Conservation (phyloP, 2,329 filamentous ascomycete genomes). For the Curvularia spicifera region DNA sequence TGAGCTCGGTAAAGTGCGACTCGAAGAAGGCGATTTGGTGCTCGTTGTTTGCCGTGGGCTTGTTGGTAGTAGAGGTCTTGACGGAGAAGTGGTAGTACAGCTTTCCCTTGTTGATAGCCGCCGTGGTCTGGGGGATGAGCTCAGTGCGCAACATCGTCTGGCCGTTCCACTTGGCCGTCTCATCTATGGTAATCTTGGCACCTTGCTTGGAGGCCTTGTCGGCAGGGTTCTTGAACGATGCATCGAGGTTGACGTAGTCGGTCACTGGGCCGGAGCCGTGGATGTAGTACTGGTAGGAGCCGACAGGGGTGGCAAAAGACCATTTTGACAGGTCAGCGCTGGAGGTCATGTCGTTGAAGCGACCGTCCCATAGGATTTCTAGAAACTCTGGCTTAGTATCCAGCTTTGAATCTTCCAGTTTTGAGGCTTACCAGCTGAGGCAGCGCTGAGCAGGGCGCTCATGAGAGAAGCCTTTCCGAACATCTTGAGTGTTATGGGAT, state of each 20-base stretch:
- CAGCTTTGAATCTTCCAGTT: not conserved
- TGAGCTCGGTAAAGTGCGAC: slow-evolving; percentile 76
- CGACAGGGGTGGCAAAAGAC: slow-evolving; percentile 71
- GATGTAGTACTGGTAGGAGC: slow-evolving; percentile 78
- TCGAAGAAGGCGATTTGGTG: slow-evolving; percentile 72
- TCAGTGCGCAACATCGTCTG: slow-evolving; percentile 74
- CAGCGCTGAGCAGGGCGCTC: slow-evolving; percentile 43
- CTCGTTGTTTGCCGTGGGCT: slow-evolving; percentile 67
- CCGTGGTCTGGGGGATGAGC: slow-evolving; percentile 72
- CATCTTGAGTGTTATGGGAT: slow-evolving; percentile 32
- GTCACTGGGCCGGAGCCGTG: slow-evolving; percentile 66
- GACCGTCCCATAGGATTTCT: slow-evolving; percentile 66
- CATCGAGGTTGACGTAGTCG: slow-evolving; percentile 67
- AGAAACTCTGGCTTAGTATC: slow-evolving; percentile 42
- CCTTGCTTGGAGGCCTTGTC: slow-evolving; percentile 67
- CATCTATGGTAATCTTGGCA: slow-evolving; percentile 71
- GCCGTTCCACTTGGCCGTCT: slow-evolving; percentile 72
- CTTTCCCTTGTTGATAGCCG: slow-evolving; percentile 68
- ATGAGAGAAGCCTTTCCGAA: slow-evolving; percentile 41
- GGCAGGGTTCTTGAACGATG: slow-evolving; percentile 68
- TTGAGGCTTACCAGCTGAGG: slow-evolving; percentile 35
- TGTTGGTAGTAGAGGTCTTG: slow-evolving; percentile 63
- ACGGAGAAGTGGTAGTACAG: slow-evolving; percentile 77
- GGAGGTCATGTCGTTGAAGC: slow-evolving; percentile 66
- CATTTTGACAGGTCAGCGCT: slow-evolving; percentile 64